Evolutionary conservation across 2,329 filamentous ascomycete species (phyloP), one percentile per base, ranked within the genome.

Genomic region (Aspergillus flavus): DNA sequence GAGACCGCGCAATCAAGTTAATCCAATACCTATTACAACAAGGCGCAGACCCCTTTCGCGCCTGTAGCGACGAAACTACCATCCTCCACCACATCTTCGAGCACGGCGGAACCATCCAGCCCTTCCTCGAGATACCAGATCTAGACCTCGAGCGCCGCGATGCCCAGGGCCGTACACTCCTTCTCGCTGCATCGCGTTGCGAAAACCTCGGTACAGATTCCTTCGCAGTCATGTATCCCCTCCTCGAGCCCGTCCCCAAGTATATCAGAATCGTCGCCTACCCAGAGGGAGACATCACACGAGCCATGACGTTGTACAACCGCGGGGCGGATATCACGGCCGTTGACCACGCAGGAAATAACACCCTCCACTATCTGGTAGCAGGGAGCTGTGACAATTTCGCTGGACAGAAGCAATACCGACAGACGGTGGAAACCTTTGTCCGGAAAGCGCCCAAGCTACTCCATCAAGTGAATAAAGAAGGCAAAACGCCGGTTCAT

Each of bases 81-180:
- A 62, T 71, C 14, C 46, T 71, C 2, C 68, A 68, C 30, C 45
- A 66, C 2, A 52, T 66, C 4, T 59, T 68, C 12, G 36, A 56
- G 3, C 28, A 45, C 11, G 68, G 64, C 5, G 67, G 67, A 4
- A 65, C 66, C 21, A 64, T 68, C 28, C 64, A 65, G 34, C 67
- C 66, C 0, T 68, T 59, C 57, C 46, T 68, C 2, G 64, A 67
- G 2, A 45, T 68, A 39, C 46, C 59, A 1, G 26, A 57, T 11
- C 58, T 68, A 3, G 65, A 68, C 19, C 61, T 69, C 6, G 66
- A 67, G 45, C 45, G 36, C 26, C 66, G 66, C 1, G 66, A 69
- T 28, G 45, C 52, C n/a, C 32, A 26, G n/a, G 68, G 68, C 5
- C 59, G 53, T 32, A 68, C 66, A 1, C 48, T 69, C 14, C 61